These are phyloP conservation scores for Tricholoma hemisulphureum DNA, from an alignment of 768 basidiomycete species.

Conservation along the genomic window DNA sequence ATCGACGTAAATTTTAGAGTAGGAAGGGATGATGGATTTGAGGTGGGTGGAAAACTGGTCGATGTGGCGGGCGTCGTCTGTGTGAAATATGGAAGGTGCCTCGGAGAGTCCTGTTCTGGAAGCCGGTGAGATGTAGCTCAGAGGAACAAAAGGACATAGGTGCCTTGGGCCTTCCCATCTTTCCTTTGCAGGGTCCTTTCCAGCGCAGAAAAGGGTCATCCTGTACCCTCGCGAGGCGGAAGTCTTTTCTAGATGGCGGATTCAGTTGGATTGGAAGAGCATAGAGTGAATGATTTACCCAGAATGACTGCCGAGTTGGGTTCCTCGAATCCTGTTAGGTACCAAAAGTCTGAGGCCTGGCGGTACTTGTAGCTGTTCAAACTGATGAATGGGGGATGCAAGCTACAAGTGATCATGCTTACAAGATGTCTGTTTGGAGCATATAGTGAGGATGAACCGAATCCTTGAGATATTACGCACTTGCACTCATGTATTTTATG, in stretches of 20 bases:
- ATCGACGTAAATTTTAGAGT: conserved; percentile 54
- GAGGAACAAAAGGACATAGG: neutral
- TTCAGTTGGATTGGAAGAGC: neutral
- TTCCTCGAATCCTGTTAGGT: conserved; percentile 94
- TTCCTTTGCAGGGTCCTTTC: conserved; percentile 72
- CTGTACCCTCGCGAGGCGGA: conserved; percentile 73
- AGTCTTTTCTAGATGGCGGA: conserved; percentile 54
- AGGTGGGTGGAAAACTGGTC: conserved; percentile 57
- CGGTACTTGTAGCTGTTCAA: conserved; percentile 85
- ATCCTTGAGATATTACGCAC: conserved; percentile 43
- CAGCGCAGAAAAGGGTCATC: conserved; percentile 82
- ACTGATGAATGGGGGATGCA: neutral
- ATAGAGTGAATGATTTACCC: conserved; percentile 40
- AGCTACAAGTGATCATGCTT: conserved; percentile 28
- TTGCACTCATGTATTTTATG: conserved; percentile 82
- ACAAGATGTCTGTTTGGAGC: conserved; percentile 67
- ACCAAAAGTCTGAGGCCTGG: conserved; percentile 91
- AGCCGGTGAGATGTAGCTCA: neutral
- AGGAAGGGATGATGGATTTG: conserved; percentile 48
- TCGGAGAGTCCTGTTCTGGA: conserved; percentile 64
- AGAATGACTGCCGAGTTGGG: conserved; percentile 87
- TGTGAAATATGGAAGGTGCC: conserved; percentile 65
- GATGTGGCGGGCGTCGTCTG: conserved; percentile 69
- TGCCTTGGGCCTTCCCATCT: conserved; percentile 90
- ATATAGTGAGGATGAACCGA: conserved; percentile 2